Evolutionary conservation across 2,329 filamentous ascomycete genomes (phyloP), one percentile per base, ranked within the genome.

Genomic region (Aspergillus thermomutatus): DNA sequence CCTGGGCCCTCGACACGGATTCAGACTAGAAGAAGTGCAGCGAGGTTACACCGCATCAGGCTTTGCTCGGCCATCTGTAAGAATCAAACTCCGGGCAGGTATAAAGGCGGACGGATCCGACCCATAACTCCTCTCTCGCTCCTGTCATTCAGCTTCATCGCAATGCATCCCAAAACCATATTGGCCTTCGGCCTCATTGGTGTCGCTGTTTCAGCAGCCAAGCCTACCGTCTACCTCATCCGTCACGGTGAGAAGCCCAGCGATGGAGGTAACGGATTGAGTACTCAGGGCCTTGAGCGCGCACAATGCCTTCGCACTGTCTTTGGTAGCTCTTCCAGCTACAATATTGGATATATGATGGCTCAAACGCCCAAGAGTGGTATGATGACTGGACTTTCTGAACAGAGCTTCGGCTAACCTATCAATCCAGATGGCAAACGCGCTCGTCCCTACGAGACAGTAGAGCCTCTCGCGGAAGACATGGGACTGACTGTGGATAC

Each of bases 211-310:
- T 58, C 54, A 19, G 53, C 58, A 3, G 67, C 68, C 14, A 57
- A 61, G 9, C 78, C 83, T 1, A 86, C 80, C 0, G 81, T 87
- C 31, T 87, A 85, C 66, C 72, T 87, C 8, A 87, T 87, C 66
- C 81, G 84, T 19, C 85, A 87, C 61, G 85, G 84, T 57, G 85
- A 87, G 69, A 87, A 87, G 69, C 84, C 84, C 2, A 55, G 65
- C 1, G 69, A 76, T 40, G 76, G 77, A 17, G 73, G 74, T 34
- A 71, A 78, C 55, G 83, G 83, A 2, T 73, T 87, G 48, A 83
- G 70, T 54, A 62, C 76, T 0, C 64, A 79, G 57, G 85, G 85
- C n/a, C 60, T 78, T 53, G 57, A 83, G 68, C 81, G 85, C 17
- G 82, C 84, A 0, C 80, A 87, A 64, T 87, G 84, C 60, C 71